Evolutionary conservation across 2,329 filamentous ascomycete species (phyloP).

Genomic region (Epichloe bromicola): DNA sequence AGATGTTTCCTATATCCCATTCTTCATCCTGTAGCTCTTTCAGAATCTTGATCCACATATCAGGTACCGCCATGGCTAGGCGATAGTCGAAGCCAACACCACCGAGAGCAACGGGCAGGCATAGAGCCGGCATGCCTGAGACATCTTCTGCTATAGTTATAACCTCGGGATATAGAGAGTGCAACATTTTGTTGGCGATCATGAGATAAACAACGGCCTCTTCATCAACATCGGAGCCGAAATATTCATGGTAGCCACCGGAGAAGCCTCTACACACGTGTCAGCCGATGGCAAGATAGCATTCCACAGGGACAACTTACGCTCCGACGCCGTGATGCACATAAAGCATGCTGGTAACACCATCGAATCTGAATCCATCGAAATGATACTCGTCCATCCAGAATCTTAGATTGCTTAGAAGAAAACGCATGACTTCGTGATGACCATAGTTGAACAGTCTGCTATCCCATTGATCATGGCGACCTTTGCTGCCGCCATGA

Average conservation of each 20-base stretch:
- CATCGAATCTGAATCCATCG: conserved; percentile 95
- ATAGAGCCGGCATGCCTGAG: conserved; percentile 96
- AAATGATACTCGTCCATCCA: conserved; percentile 99
- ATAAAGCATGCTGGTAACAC: conserved; percentile 98
- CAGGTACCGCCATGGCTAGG: conserved; percentile 92
- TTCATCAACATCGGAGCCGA: conserved; percentile 76
- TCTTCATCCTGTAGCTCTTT: conserved; percentile 86
- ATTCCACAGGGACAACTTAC: conserved; percentile 35
- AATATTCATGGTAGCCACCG: conserved; percentile 96
- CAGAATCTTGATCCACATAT: conserved; percentile 98
- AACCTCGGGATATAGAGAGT: conserved; percentile 70
- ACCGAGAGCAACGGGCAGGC: conserved; percentile 70
- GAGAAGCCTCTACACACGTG: conserved; percentile 63
- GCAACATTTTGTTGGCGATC: conserved; percentile 91
- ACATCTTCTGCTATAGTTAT: conserved; percentile 97
- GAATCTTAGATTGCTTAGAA: conserved; percentile 88
- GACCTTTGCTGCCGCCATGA: conserved; percentile 71
- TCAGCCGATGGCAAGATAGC: not conserved
- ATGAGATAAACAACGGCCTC: conserved; percentile 92
- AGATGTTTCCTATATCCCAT: conserved; percentile 80
- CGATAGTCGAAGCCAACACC: conserved; percentile 96
- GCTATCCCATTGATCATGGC: conserved; percentile 91
- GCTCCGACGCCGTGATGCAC: conserved; percentile 92
- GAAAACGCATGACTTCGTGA: conserved; percentile 90
- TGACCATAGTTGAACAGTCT: conserved; percentile 93